Conservation (phyloP, 345 rosid genomes). For the Anastatica hierochuntica region DNA sequence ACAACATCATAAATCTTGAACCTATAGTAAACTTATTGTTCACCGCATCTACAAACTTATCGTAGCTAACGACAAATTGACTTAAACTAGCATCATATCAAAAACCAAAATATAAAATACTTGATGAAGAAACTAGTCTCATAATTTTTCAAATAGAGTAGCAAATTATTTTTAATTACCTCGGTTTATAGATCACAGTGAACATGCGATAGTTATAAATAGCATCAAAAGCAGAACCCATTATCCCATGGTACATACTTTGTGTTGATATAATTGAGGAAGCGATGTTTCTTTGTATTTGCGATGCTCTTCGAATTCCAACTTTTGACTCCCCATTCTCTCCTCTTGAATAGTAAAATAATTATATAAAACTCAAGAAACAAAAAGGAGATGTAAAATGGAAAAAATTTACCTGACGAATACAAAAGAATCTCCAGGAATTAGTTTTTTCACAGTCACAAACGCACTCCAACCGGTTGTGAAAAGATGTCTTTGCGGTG, state of each 20-base stretch:
- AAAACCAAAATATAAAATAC: too few species aligned
- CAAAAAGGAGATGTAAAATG: not conserved
- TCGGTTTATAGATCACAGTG: not conserved
- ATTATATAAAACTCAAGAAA: not conserved
- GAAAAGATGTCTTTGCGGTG: not conserved
- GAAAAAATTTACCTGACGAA: not conserved
- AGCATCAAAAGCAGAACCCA: not conserved
- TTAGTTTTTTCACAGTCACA: not conserved
- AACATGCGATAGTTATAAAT: not conserved
- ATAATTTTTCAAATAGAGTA: too few species aligned
- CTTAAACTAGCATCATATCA: conserved; percentile 9
- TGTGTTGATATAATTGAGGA: not conserved
- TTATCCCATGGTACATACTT: not conserved
- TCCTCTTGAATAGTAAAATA: not conserved
- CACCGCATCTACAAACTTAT: not conserved
- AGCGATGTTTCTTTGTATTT: not conserved
- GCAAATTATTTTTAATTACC: not conserved
- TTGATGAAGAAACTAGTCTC: too few species aligned
- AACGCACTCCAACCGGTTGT: not conserved
- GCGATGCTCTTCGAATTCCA: not conserved
- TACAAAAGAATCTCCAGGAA: not conserved
- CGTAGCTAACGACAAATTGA: conserved; percentile 23
- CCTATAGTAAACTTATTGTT: conserved; percentile 39
- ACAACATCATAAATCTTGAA: conserved; percentile 54
- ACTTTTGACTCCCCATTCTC: not conserved